Conservation (phyloP, 1,139 yeast species). For the Meyerozyma elateridarum region DNA sequence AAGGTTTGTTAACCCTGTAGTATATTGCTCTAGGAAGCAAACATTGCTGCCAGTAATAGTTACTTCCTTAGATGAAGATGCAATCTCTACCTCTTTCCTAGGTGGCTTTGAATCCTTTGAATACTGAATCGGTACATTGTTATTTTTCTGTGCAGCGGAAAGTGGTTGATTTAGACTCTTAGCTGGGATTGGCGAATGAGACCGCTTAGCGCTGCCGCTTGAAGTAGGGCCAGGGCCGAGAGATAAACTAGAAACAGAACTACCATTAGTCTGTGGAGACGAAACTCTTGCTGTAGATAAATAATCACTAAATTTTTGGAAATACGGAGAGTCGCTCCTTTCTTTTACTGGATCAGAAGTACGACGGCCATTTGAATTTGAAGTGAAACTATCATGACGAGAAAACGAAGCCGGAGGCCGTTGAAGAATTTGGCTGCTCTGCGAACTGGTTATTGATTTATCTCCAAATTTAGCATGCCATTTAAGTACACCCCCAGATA, state of each 20-base stretch:
- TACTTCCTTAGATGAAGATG: too few relatives aligned
- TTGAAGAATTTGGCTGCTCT: conserved; percentile 12
- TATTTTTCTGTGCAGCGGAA: too few relatives aligned
- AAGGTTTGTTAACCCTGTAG: conserved; percentile 67
- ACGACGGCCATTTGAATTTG: conserved; percentile 11
- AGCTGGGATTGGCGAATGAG: too few relatives aligned
- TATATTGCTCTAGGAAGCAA: conserved; percentile 31
- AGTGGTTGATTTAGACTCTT: too few relatives aligned
- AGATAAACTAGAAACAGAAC: conserved; percentile 18
- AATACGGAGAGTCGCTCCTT: conserved; percentile 22
- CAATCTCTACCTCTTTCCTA: too few relatives aligned
- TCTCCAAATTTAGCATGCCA: conserved; percentile 36
- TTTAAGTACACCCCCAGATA: conserved; percentile 39
- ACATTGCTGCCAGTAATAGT: too few relatives aligned
- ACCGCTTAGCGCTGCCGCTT: too few relatives aligned
- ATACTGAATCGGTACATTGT: too few relatives aligned
- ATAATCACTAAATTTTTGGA: conserved; percentile 38
- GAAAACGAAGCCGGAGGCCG: conserved; percentile 23
- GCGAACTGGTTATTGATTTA: conserved; percentile 20
- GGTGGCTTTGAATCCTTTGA: too few relatives aligned
- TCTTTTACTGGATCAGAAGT: conserved; percentile 7
- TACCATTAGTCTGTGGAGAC: conserved; percentile 7
- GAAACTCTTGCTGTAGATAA: conserved; percentile 28
- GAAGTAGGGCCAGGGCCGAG: too few relatives aligned
- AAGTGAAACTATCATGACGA: conserved; percentile 13